A percentile compares a stretch with the other conserved stretches of the same genome.
Evolutionary conservation across 495 filamentous ascomycete genomes (phyloP).

Genomic region (Poronia punctata): DNA sequence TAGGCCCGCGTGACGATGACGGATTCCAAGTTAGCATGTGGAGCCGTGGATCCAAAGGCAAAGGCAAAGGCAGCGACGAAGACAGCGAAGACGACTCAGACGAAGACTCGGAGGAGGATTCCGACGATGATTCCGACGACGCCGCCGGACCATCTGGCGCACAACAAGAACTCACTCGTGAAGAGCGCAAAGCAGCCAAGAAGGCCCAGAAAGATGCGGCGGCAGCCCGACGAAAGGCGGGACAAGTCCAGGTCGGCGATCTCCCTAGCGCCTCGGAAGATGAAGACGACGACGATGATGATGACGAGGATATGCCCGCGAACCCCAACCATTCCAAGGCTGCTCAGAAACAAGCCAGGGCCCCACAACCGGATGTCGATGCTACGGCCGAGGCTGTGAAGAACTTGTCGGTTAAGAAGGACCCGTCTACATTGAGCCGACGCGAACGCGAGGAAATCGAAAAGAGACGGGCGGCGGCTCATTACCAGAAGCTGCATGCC

Average conservation of each 20-base stretch:
- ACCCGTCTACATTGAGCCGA: constrained; percentile 48
- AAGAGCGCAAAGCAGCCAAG: constrained; percentile 78
- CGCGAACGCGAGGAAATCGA: constrained; percentile 85
- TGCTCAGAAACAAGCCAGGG: constrained; percentile 47
- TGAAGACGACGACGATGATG: constrained; percentile 47
- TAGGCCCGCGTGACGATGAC: constrained; percentile 78
- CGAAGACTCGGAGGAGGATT: constrained; percentile 41
- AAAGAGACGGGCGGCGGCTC: constrained; percentile 80
- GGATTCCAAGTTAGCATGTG: constrained; percentile 74
- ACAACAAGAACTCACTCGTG: constrained; percentile 58
- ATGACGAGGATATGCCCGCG: constrained; percentile 62
- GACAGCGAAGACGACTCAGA: constrained; percentile 40
- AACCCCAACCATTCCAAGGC: constrained; percentile 86
- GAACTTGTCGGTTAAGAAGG: constrained; percentile 26
- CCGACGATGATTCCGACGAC: constrained; percentile 29
- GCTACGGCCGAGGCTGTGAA: constrained; percentile 43
- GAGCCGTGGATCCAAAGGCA: constrained; percentile 42
- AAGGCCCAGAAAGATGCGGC: constrained; percentile 91
- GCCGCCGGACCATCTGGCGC: constrained; percentile 22
- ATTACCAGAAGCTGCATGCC: constrained; percentile 88
- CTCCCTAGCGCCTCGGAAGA: constrained; percentile 65
- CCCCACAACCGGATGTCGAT: constrained; percentile 33
- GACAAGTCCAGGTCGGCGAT: constrained; percentile 69
- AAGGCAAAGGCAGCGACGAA: constrained; percentile 41
- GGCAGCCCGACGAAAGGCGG: constrained; percentile 57